Percentiles rank a stretch among this genome's conserved stretches.
phyloP scores from a whole-genome alignment of 2,329 filamentous ascomycete species.

The Dactylellina sp. region DNA sequence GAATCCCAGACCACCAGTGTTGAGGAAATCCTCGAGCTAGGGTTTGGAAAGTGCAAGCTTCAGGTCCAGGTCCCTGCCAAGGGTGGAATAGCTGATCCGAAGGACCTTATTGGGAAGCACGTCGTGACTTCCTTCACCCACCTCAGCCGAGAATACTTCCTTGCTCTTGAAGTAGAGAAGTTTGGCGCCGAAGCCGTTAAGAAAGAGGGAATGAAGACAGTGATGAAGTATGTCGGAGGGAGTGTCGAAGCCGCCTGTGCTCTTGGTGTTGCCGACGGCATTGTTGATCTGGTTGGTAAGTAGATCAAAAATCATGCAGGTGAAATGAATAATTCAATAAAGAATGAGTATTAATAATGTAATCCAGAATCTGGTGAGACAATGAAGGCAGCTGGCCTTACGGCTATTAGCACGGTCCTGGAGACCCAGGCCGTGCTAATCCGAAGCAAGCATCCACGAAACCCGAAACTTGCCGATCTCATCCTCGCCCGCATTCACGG shows the following conservation, averaged over 20 bases:
- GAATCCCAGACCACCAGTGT: conserved; percentile 71
- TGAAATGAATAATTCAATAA: no score
- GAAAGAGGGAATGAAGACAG: conserved; percentile 76
- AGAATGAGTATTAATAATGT: conserved; percentile 15
- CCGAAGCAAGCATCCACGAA: conserved; percentile 85
- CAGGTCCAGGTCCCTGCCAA: conserved; percentile 97
- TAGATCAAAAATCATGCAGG: no score
- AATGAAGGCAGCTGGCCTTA: conserved; percentile 94
- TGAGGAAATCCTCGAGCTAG: conserved; percentile 88
- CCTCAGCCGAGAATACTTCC: conserved; percentile 85
- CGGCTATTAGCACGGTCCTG: conserved; percentile 92
- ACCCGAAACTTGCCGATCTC: conserved; percentile 81
- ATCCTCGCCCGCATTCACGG: conserved; percentile 89
- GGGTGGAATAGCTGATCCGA: conserved; percentile 75
- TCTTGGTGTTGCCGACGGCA: conserved; percentile 92
- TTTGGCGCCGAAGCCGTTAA: conserved; percentile 66
- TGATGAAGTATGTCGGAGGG: conserved; percentile 92
- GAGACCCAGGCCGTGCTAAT: conserved; percentile 89
- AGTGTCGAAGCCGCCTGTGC: conserved; percentile 98
- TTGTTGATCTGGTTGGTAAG: conserved; percentile 95
- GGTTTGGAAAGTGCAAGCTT: conserved; percentile 89
- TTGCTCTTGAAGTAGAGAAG: conserved; percentile 69
- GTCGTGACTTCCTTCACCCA: conserved; percentile 95
- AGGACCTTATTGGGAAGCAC: conserved; percentile 88
- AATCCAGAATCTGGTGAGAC: conserved; percentile 92